A percentile compares a stretch with the other conserved stretches of the same genome.
Evolutionary conservation across 257 asterid species (phyloP).

Genomic region (Rehmannia glutinosa): DNA sequence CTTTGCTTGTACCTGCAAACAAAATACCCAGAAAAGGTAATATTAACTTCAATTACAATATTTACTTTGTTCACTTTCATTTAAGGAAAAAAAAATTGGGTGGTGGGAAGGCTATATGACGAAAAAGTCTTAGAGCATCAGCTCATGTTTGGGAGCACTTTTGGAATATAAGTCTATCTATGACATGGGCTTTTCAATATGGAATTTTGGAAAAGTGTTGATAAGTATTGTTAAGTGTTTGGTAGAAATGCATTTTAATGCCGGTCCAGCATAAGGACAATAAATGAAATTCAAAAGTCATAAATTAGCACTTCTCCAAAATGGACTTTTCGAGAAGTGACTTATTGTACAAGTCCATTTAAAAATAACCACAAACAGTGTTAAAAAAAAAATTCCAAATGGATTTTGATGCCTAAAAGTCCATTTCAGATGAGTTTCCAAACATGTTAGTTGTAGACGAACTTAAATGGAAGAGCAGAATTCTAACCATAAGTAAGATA

Average conservation of each 20-base stretch:
- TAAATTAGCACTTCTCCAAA: background rate
- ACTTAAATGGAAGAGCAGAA: constrained; percentile 7
- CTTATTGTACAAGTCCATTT: background rate
- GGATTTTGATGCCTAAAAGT: background rate
- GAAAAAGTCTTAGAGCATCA: background rate
- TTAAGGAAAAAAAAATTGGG: background rate
- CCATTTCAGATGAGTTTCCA: background rate
- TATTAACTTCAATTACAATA: background rate
- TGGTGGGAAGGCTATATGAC: background rate
- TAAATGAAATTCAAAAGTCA: background rate
- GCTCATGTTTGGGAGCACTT: too few relatives aligned
- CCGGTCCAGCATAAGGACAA: background rate
- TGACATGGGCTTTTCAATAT: too few relatives aligned
- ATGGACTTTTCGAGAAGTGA: background rate
- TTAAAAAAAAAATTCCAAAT: too few relatives aligned
- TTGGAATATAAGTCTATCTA: too few relatives aligned
- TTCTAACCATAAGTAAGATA: constrained; percentile 9
- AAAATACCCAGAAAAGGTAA: constrained; percentile 15
- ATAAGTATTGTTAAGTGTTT: background rate
- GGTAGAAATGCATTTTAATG: background rate
- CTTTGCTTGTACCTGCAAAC: constrained; percentile 78
- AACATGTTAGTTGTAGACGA: background rate
- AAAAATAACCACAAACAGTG: too few relatives aligned
- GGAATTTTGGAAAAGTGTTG: background rate
- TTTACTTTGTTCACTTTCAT: background rate